Evolutionary conservation across 331 rosid genomes (phyloP).

Genomic region (Pyrus hybrid): DNA sequence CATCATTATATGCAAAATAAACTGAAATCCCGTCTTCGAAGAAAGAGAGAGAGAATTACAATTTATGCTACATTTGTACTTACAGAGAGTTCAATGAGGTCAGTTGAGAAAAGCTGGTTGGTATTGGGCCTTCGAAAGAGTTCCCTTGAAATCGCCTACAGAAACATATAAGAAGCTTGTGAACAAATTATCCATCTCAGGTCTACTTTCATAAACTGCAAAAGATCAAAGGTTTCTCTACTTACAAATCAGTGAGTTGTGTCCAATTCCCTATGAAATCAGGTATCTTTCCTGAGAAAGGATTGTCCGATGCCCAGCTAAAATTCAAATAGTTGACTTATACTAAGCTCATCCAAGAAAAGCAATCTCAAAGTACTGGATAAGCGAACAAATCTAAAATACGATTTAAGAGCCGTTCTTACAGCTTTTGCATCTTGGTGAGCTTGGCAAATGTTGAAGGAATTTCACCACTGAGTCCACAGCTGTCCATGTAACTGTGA

Average conservation of each 20-base stretch:
- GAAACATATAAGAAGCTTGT: too few relatives aligned
- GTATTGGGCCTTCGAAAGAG: constrained; percentile 63
- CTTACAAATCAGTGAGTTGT: constrained; percentile 49
- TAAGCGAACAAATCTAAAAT: background rate
- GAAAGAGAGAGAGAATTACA: background rate
- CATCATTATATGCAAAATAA: constrained; percentile 12
- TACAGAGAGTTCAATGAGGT: constrained; percentile 46
- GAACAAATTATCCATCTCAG: too few relatives aligned
- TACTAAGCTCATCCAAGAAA: background rate
- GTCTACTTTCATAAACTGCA: too few relatives aligned
- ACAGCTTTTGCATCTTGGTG: too few relatives aligned
- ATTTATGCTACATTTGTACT: constrained; percentile 12
- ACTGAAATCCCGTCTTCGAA: background rate
- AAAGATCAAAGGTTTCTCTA: too few relatives aligned
- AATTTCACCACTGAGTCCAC: too few relatives aligned
- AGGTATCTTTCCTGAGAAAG: constrained; percentile 56
- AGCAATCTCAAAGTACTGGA: background rate
- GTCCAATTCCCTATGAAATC: constrained; percentile 65
- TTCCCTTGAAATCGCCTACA: constrained; percentile 73
- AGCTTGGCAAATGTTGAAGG: too few relatives aligned
- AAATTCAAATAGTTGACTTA: background rate
- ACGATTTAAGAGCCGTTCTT: constrained; percentile 12
- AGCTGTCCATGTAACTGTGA: too few relatives aligned
- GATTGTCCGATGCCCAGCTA: constrained; percentile 55
- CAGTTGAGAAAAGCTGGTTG: constrained; percentile 48